Percentiles rank a stretch among this genome's conserved stretches.
Conservation (phyloP, 176 grass and related monocot genomes). For the Areca catechu region DNA sequence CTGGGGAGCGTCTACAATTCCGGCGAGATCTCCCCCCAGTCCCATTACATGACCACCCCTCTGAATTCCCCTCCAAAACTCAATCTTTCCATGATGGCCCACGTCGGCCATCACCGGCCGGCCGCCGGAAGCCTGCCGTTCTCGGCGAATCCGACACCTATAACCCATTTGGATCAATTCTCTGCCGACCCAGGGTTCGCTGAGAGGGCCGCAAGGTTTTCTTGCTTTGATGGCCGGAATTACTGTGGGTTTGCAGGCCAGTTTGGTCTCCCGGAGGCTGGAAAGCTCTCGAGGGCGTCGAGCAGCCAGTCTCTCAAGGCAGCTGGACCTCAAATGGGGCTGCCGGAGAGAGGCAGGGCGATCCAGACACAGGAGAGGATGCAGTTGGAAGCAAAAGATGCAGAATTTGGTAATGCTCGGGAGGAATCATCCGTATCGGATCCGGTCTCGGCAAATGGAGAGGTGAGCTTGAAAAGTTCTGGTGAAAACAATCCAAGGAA, state of each 20-base stretch:
- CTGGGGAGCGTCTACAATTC: background rate
- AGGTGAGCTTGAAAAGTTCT: constrained; percentile 31
- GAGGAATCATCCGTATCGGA: constrained; percentile 87
- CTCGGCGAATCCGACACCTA: constrained; percentile 43
- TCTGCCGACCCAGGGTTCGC: constrained; percentile 54
- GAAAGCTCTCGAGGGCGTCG: constrained; percentile 29
- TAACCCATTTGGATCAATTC: constrained; percentile 59
- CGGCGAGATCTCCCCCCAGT: constrained; percentile 43
- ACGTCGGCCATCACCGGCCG: constrained; percentile 33
- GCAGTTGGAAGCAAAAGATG: constrained; percentile 23
- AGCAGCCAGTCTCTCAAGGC: constrained; percentile 21
- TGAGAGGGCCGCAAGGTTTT: constrained; percentile 56
- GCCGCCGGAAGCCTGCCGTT: constrained; percentile 32
- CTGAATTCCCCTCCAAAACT: constrained; percentile 65
- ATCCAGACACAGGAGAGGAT: constrained; percentile 7
- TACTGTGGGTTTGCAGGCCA: constrained; percentile 21
- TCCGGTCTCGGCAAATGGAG: constrained; percentile 48
- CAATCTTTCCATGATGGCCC: constrained; percentile 59
- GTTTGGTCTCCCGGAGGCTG: constrained; percentile 38
- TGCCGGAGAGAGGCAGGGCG: constrained; percentile 11
- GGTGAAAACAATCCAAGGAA: constrained; percentile 64
- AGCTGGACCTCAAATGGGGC: background rate
- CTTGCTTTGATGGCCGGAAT: constrained; percentile 46
- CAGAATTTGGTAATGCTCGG: constrained; percentile 26
- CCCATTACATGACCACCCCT: constrained; percentile 40